Evolutionary conservation across 1,139 yeast species (phyloP).

Genomic region (Magnusiomyces tetraspermus): DNA sequence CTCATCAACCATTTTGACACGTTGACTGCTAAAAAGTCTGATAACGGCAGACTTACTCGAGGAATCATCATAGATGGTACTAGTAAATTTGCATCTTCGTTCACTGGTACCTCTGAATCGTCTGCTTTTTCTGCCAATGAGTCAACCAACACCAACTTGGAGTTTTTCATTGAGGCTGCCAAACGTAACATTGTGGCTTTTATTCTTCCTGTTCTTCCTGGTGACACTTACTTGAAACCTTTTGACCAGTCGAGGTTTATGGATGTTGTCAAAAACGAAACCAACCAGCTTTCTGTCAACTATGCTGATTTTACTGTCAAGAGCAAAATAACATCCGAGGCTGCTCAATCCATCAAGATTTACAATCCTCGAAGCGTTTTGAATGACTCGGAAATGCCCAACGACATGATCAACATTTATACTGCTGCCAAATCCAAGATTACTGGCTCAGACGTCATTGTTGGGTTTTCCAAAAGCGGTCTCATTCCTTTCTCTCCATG

Average conservation of each 20-base stretch:
- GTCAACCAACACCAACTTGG: background rate
- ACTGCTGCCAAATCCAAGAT: background rate
- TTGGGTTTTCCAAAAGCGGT: background rate
- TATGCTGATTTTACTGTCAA: too few species aligned
- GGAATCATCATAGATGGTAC: constrained; percentile 1
- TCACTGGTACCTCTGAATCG: background rate
- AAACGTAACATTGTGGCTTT: constrained; percentile 3
- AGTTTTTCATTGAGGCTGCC: constrained; percentile 2
- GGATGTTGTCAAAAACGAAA: background rate
- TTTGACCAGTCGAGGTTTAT: background rate
- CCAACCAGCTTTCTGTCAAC: too few species aligned
- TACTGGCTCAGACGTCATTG: background rate
- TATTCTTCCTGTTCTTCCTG: background rate
- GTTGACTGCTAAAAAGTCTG: background rate
- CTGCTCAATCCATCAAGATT: too few species aligned
- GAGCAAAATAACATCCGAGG: too few species aligned
- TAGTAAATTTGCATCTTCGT: background rate
- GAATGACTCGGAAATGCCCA: background rate
- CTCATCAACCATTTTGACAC: constrained; percentile 2
- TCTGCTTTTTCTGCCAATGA: background rate
- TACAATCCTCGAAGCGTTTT: background rate
- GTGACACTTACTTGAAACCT: background rate
- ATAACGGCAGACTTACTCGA: background rate
- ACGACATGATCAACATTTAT: background rate
- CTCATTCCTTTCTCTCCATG: constrained; percentile 2